These are phyloP conservation scores for Wickerhamomyces sydowiorum DNA, from an alignment of 805 yeast genomes.

Conservation along the genomic window DNA sequence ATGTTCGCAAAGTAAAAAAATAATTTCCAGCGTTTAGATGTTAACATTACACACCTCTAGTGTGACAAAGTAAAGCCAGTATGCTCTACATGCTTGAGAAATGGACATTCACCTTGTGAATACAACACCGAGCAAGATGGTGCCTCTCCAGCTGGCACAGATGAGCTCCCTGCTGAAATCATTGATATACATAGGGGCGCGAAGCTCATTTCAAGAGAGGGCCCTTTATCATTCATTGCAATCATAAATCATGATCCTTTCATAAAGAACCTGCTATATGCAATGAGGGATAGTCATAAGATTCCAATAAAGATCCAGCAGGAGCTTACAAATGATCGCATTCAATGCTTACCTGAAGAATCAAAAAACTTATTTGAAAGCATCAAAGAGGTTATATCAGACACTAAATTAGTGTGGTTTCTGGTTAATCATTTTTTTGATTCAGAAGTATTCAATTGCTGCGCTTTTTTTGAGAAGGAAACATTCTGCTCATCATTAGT, in stretches of 20 bases:
- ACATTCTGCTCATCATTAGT: background rate
- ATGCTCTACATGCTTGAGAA: background rate
- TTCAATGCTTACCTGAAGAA: background rate
- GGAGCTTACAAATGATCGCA: background rate
- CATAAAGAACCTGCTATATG: background rate
- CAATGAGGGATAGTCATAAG: background rate
- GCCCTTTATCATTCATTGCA: background rate
- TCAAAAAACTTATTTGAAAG: background rate
- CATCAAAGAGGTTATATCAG: background rate
- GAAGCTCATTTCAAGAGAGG: background rate
- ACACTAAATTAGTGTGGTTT: background rate
- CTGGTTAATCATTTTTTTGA: background rate
- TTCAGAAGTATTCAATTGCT: background rate
- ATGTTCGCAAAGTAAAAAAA: too few relatives aligned
- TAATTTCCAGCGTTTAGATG: too few relatives aligned
- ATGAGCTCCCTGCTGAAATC: background rate
- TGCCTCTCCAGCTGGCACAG: background rate
- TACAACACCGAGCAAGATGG: background rate
- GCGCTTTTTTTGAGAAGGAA: background rate
- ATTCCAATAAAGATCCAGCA: background rate
- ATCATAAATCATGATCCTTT: background rate
- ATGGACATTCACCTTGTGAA: background rate
- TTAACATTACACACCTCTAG: background rate
- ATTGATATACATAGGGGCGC: background rate
- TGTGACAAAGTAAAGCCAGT: background rate